Evolutionary conservation across 768 basidiomycete species (phyloP).

Genomic region (Asterophora lycoperdoides): DNA sequence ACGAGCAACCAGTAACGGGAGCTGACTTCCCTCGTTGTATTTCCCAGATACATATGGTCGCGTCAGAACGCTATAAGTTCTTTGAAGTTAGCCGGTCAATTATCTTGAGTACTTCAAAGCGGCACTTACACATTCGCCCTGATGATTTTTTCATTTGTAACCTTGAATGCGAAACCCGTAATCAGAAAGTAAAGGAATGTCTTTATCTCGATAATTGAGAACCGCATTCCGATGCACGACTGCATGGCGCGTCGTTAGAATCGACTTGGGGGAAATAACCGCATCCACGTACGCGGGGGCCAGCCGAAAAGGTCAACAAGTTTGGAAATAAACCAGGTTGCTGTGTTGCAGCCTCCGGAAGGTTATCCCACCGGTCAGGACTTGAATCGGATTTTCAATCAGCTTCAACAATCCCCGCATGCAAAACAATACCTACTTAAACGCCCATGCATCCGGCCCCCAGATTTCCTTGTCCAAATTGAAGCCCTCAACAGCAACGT

Average conservation of each 20-base stretch:
- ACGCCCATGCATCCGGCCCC: constrained; percentile 80
- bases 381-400: constrained; percentile 30
- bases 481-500: constrained; percentile 76
- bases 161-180: constrained; percentile 59
- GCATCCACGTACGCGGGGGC: constrained; percentile 59
- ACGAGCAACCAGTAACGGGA: constrained; percentile 50
- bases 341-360: constrained; percentile 64
- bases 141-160: constrained; percentile 48
- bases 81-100: too few relatives aligned
- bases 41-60: constrained; percentile 56
- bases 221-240: constrained; percentile 82
- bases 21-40: constrained; percentile 56
- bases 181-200: constrained; percentile 67
- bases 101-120: neutral
- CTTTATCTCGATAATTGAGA: constrained; percentile 84
- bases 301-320: constrained; percentile 73
- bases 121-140: constrained; percentile 59
- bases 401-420: neutral
- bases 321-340: constrained; percentile 71
- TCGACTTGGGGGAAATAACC: neutral
- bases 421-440: constrained; percentile 49
- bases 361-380: constrained; percentile 76
- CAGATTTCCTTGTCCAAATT: constrained; percentile 75
- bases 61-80: constrained; percentile 60
- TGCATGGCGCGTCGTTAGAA: constrained; percentile 25